A percentile compares a stretch with the other conserved stretches of the same genome.
These are phyloP conservation scores for Schizopora paradoxa DNA, from an alignment of 1,284 basidiomycete species.

Conservation along the genomic window DNA sequence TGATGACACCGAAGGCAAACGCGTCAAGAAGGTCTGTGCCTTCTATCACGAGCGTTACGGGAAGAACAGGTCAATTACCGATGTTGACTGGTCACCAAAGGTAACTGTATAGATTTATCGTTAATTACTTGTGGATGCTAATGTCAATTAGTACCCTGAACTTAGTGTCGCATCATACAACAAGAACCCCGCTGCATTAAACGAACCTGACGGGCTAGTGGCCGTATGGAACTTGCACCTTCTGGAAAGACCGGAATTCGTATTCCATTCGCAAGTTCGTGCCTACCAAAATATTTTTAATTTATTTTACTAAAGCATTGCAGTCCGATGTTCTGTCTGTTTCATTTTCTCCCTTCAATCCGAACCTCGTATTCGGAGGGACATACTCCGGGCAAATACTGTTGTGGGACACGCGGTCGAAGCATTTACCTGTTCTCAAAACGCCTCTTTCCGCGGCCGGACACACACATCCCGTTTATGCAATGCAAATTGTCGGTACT, in stretches of 20 bases:
- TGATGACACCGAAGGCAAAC: slow-evolving; percentile 83
- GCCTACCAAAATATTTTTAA: slow-evolving; percentile 10
- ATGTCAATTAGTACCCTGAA: slow-evolving; percentile 78
- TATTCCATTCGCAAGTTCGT: slow-evolving; percentile 92
- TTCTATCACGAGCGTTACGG: slow-evolving; percentile 88
- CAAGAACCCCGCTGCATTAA: slow-evolving; percentile 85
- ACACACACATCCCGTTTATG: slow-evolving; percentile 98
- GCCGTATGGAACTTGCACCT: slow-evolving; percentile 97
- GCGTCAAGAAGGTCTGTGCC: slow-evolving; percentile 82
- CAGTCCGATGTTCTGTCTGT: slow-evolving; percentile 97
- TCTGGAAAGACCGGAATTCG: slow-evolving; percentile 91
- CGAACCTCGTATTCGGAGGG: slow-evolving; percentile 94
- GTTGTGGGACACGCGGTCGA: slow-evolving; percentile 97
- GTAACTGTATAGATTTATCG: slow-evolving; percentile 35
- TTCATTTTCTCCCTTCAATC: slow-evolving; percentile 95
- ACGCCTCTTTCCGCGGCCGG: slow-evolving; percentile 92
- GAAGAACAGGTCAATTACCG: slow-evolving; percentile 90
- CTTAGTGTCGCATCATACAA: slow-evolving; percentile 94
- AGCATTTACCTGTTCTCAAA: slow-evolving; percentile 92
- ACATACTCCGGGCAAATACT: slow-evolving; percentile 98
- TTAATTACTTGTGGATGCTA: slow-evolving; percentile 10
- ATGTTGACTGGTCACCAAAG: slow-evolving; percentile 96
- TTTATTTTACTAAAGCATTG: slow-evolving; percentile 20
- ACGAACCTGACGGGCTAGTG: slow-evolving; percentile 95
- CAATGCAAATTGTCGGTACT: slow-evolving; percentile 95